phyloP scores from a whole-genome alignment of 2,329 filamentous ascomycete genomes.

The Colletotrichum sp. region DNA sequence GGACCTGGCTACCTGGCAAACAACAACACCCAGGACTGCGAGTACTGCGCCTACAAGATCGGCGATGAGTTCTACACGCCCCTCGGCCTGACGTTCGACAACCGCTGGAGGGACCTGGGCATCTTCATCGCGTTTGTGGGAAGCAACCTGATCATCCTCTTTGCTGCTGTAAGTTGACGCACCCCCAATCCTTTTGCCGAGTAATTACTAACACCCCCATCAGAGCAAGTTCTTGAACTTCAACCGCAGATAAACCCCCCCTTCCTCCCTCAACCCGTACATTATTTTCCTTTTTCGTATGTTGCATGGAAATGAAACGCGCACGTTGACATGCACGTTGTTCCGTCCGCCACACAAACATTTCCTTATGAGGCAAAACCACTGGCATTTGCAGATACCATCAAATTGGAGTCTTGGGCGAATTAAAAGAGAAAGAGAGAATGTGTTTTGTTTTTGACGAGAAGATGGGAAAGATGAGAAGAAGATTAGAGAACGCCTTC shows the following conservation, averaged over 20 bases:
- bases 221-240: constrained; percentile 60
- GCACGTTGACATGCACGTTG: neutral
- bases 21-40: constrained; percentile 70
- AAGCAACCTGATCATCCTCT: constrained; percentile 73
- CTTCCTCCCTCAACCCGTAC: neutral
- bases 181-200: neutral
- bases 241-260: constrained; percentile 48
- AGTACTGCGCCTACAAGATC: constrained; percentile 82
- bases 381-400: neutral
- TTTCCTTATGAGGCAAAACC: neutral
- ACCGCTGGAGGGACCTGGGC: constrained; percentile 83
- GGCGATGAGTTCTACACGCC: constrained; percentile 81
- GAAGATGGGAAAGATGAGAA: neutral
- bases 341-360: neutral
- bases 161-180: constrained; percentile 52
- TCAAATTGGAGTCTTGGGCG: neutral
- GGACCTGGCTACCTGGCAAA: constrained; percentile 74
- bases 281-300: neutral
- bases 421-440: neutral
- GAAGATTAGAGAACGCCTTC: constrained; percentile 1
- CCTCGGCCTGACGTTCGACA: constrained; percentile 68
- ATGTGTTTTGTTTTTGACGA: neutral
- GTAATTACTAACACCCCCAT: neutral
- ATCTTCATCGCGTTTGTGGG: constrained; percentile 79
- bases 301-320: neutral